Base-by-base conservation (phyloP, 2,329 filamentous ascomycete genomes). In the Xylaria sp. region DNA sequence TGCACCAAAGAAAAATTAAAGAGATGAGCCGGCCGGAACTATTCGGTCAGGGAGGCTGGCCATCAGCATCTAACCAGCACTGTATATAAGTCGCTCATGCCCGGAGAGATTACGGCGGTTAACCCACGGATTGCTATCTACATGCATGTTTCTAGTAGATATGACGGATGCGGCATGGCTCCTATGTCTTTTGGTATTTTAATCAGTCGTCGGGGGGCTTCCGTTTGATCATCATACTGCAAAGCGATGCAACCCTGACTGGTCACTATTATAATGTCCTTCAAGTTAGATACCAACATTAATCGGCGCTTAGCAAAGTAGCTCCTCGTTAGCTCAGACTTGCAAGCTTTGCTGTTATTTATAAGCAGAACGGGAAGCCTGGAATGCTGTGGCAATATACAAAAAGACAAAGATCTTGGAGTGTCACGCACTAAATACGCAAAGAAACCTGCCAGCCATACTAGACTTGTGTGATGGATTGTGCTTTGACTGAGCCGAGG, bases 101-200 rank as follows among this genome's bases (percentile, higher is more conserved):
- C 41, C 15, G 46, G 57, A 46, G 50, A 28, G 37, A 46, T 51
- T 12, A 52, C 39, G 52, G 58, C 65, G 12, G 32, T 13, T 28
- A 52, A 18, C 61, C n/a, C 6, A 56, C n/a, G 32, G 5, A 18
- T 32, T 50, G 15, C 13, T 28, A 28, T 65, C 58, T 12, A n/a
- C 39, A 51, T 25, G 52, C 63, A 69, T 55, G 51, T 25, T 63
- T 54, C 51, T 65, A 56, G 63, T 67, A 65, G 55, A 52, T 66
- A 65, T 34, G 54, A 70, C 59, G 58, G 60, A 72, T 20, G 65
- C 44, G 51, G 28, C 60, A 70, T 63, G 68, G 54, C 44, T 60
- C 4, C 48, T 39, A 60, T 59, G 59, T 51, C 28, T 50, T 60
- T 46, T 20, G 39, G 15, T 51, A 57, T 44, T 62, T 12, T 50